phyloP scores from a whole-genome alignment of 306 rosid species.

The Erythrophleum fordii region DNA sequence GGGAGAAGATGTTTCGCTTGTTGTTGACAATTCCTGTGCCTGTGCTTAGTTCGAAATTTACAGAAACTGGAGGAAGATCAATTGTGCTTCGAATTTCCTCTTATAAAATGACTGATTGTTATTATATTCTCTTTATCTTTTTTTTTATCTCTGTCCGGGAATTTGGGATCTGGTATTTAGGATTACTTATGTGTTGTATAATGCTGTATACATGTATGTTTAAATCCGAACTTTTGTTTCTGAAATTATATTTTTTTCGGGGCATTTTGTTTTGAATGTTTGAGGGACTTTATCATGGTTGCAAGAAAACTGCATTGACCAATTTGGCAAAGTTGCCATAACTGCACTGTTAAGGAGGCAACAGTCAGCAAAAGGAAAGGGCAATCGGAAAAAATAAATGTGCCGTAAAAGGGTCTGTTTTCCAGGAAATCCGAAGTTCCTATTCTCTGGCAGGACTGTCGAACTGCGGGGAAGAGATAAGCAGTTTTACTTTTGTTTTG shows the following conservation, averaged over 20 bases:
- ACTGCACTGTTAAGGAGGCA: background rate
- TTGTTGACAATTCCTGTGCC: conserved; percentile 71
- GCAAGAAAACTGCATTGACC: background rate
- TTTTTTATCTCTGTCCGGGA: background rate
- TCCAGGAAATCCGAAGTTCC: background rate
- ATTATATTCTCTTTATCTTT: background rate
- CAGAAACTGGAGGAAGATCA: background rate
- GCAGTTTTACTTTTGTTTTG: background rate
- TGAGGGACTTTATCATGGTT: background rate
- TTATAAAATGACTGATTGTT: background rate
- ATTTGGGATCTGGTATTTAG: background rate
- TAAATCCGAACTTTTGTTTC: background rate
- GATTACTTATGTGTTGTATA: background rate
- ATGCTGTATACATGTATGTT: background rate
- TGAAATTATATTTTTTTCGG: background rate
- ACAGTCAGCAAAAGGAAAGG: background rate
- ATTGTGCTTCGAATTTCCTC: background rate
- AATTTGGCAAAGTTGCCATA: background rate
- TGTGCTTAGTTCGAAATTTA: conserved; percentile 53
- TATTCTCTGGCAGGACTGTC: conserved; percentile 1
- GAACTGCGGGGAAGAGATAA: background rate
- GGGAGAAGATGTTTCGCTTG: conserved; percentile 45
- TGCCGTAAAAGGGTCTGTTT: background rate
- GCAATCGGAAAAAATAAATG: background rate
- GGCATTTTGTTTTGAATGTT: background rate